These are phyloP conservation scores for Ogataea thermomethanolica DNA, from an alignment of 805 yeast species.

Conservation along the genomic window DNA sequence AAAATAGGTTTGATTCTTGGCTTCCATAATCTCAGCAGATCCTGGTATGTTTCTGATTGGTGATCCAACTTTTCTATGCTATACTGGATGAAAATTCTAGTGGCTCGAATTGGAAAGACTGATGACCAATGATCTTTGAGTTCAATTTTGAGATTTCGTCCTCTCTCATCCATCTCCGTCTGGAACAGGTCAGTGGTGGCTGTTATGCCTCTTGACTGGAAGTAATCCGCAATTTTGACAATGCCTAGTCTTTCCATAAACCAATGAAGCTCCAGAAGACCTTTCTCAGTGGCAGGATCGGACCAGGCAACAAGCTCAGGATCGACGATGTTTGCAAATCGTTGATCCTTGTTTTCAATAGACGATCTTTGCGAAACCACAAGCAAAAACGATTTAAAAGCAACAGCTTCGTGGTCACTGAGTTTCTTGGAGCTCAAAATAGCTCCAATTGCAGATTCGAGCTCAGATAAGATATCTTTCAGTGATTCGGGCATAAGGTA, in stretches of 20 bases:
- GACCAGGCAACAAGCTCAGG: conserved; percentile 93
- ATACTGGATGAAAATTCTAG: conserved; percentile 91
- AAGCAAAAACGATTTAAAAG: conserved; percentile 85
- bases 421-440: conserved; percentile 67
- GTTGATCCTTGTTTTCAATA: conserved; percentile 60
- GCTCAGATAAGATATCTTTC: conserved; percentile 72
- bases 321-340: conserved; percentile 86
- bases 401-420: conserved; percentile 87
- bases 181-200: conserved; percentile 71
- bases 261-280: conserved; percentile 89
- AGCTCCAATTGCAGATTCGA: conserved; percentile 75
- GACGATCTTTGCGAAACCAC: conserved; percentile 89
- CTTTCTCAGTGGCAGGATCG: conserved; percentile 85
- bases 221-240: conserved; percentile 88
- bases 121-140: conserved; percentile 91
- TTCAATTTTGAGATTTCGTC: conserved; percentile 68
- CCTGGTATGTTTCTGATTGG: conserved; percentile 67
- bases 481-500: conserved; percentile 91
- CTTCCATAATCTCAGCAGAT: conserved; percentile 77
- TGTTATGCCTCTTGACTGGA: conserved; percentile 75
- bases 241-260: conserved; percentile 97
- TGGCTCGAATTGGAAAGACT: conserved; percentile 92
- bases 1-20: conserved; percentile 89
- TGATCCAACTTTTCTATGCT: conserved; percentile 88
- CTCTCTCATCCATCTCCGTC: conserved; percentile 88